phyloP scores from a whole-genome alignment of 306 rosid genomes.

The Cucumis sativus region Cucumber_9930_V3 NC_026657.2:8776501-8777000 shows the following conservation, averaged over 20 bases:
- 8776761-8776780: neutral
- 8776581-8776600: neutral
- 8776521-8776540: neutral
- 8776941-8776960: neutral
- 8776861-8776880: neutral
- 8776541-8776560: neutral
- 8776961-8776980: too few relatives aligned
- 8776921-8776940: neutral
- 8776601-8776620: constrained; percentile 3
- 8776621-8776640: neutral
- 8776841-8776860: neutral
- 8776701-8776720: neutral
- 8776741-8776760: neutral
- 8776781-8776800: neutral
- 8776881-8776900: neutral
- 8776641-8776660: constrained; percentile 7
- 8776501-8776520: neutral
- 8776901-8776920: neutral
- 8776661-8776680: neutral
- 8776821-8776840: neutral
- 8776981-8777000: too few relatives aligned
- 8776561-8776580: neutral
- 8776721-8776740: neutral
- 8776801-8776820: neutral
- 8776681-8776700: neutral